These are phyloP conservation scores for Paramyrothecium roridum DNA, from an alignment of 2,329 filamentous ascomycete species.

Conservation along the genomic window DNA sequence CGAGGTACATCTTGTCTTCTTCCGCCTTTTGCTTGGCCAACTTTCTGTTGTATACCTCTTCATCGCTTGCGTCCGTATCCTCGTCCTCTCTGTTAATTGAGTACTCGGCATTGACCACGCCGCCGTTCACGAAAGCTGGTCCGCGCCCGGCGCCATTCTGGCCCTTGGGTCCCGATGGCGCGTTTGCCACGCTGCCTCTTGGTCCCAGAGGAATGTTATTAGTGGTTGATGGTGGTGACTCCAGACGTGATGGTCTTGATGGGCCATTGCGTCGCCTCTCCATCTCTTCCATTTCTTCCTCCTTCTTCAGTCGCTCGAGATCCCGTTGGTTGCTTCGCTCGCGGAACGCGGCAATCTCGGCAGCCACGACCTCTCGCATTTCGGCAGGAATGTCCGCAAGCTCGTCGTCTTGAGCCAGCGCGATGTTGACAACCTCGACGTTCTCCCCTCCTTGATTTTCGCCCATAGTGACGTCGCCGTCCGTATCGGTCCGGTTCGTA, in stretches of 20 bases:
- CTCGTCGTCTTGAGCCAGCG: slow-evolving; percentile 85
- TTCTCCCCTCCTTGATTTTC: slow-evolving; percentile 63
- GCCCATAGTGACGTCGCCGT: slow-evolving; percentile 69
- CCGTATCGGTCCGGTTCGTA: slow-evolving; percentile 47
- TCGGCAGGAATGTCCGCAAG: slow-evolving; percentile 92
- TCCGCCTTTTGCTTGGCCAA: slow-evolving; percentile 71
- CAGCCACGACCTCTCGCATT: slow-evolving; percentile 91
- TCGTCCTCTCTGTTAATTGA: slow-evolving; percentile 72
- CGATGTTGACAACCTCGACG: slow-evolving; percentile 86
- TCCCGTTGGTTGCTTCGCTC: slow-evolving; percentile 88
- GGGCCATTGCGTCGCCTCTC: slow-evolving; percentile 72
- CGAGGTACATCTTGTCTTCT: slow-evolving; percentile 74
- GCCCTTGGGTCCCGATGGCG: slow-evolving; percentile 62
- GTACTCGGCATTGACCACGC: slow-evolving; percentile 56
- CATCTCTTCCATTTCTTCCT: slow-evolving; percentile 88
- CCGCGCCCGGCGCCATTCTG: slow-evolving; percentile 60
- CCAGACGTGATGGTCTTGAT: slow-evolving; percentile 61
- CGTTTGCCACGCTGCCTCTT: slow-evolving; percentile 60
- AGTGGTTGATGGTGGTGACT: slow-evolving; percentile 71
- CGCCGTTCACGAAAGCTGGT: slow-evolving; percentile 79
- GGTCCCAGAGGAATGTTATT: slow-evolving; percentile 39
- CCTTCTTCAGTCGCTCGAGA: slow-evolving; percentile 78
- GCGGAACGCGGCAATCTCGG: slow-evolving; percentile 90
- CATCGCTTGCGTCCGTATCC: slow-evolving; percentile 82
- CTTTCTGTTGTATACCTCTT: slow-evolving; percentile 74